Evolutionary conservation across 306 rosid genomes (phyloP), one percentile per base, ranked within the genome.

Genomic region (Pyrus bretschneideri): DNA sequence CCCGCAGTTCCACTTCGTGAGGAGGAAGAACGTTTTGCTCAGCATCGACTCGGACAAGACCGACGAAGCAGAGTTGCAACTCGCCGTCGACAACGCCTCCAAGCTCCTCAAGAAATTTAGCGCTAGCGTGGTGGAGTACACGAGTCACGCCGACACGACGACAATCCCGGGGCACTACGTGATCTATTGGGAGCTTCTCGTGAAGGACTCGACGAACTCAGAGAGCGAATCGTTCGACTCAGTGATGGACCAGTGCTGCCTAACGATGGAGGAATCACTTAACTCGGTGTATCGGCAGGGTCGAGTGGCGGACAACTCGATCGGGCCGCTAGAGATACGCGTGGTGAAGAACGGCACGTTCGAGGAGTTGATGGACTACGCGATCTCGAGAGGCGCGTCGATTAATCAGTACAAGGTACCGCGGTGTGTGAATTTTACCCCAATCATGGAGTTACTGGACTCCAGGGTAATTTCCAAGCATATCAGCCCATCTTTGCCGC

Each of bases 31-130:
- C 78, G 91, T 85, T 8, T 58, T 87, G 1, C 79, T 87, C 45
- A 87, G 91, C 78, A 87, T 87, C 30, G 91, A 85, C 73, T 85
- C 91, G 9, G 91, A 87, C 78, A 87, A 87, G 78, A 87, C 90
- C 21, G 90, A 87, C 83, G 90, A 87, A 74, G 79, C 90, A 1
- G 91, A 87, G 80, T 73, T 87, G 11, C 91, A 87, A 68, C 79
- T 60, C 35, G 91, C 91, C 4, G 80, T 87, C 65, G 87, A 85
- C 71, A 87, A 75, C 17, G 91, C 91, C 7, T 78, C 85, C 17
- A 22, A 78, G 69, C 44, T 85, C 1, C 75, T 85, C 19, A 46
- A 52, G 17, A 38, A 65, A 0, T 76, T 44, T 67, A 72, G 75
- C 64, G 57, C 91, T 52, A 85, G 88, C 62, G 89, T 87, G 0